Percentiles rank a stretch among this genome's conserved stretches.
Evolutionary conservation across 2,329 filamentous ascomycete species (phyloP).

Genomic region (Boeremia lycopersici): DNA sequence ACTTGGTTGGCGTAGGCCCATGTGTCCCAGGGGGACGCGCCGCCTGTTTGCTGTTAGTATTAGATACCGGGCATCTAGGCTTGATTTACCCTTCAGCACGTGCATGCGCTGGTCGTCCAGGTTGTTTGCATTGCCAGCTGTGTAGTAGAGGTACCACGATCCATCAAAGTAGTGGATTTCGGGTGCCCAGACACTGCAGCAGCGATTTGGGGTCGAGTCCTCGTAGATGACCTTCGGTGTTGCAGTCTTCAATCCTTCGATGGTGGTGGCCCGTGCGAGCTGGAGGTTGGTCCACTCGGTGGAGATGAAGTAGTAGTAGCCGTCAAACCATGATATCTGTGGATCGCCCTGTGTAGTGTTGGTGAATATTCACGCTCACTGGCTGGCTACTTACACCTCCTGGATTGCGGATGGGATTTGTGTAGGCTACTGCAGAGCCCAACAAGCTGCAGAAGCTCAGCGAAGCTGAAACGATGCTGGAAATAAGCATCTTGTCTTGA

Average conservation of each 20-base stretch:
- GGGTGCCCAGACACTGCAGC: conserved; percentile 60
- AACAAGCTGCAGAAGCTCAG: background rate
- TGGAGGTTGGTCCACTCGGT: conserved; percentile 63
- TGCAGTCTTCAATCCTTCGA: conserved; percentile 61
- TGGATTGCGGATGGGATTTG: conserved; percentile 4
- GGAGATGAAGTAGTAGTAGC: conserved; percentile 63
- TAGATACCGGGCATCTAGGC: background rate
- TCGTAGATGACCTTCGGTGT: conserved; percentile 59
- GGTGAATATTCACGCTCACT: background rate
- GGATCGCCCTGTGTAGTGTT: conserved; percentile 39
- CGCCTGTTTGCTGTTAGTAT: conserved; percentile 46
- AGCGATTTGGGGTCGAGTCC: conserved; percentile 54
- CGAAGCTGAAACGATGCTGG: background rate
- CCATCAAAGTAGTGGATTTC: conserved; percentile 59
- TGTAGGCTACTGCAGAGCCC: background rate
- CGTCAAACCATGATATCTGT: conserved; percentile 58
- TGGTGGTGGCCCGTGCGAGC: conserved; percentile 60
- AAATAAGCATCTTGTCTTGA: background rate
- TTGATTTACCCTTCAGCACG: conserved; percentile 59
- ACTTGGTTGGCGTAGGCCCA: conserved; percentile 58
- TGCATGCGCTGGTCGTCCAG: conserved; percentile 59
- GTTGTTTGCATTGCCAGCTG: conserved; percentile 54
- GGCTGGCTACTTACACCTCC: background rate
- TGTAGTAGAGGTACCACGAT: conserved; percentile 64
- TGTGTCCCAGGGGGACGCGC: conserved; percentile 57